These are phyloP conservation scores for Trichomonascaceae sp. DNA, from an alignment of 1,139 yeast species.

Conservation along the genomic window DNA sequence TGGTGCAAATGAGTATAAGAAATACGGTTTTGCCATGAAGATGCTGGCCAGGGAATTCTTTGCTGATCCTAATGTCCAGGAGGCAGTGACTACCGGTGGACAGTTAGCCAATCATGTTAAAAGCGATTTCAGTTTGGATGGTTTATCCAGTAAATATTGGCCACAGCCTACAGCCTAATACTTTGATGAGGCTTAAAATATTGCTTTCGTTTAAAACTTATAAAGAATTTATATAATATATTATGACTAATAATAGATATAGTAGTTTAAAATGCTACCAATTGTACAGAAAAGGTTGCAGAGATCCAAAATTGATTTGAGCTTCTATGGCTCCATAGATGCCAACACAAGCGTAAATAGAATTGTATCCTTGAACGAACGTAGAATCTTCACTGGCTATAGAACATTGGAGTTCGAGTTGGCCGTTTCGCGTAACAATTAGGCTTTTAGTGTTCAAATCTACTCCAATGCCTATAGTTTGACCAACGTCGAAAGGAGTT, in stretches of 20 bases:
- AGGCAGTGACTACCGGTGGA: slow-evolving; percentile 18
- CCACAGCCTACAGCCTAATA: neutral
- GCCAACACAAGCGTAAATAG: slow-evolving; percentile 28
- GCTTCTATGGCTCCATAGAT: slow-evolving; percentile 26
- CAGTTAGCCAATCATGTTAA: slow-evolving; percentile 20
- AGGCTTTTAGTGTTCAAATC: slow-evolving; percentile 20
- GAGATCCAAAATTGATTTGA: slow-evolving; percentile 20
- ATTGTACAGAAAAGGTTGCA: slow-evolving; percentile 11
- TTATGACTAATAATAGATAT: neutral
- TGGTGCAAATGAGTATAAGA: slow-evolving; percentile 6
- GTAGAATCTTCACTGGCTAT: slow-evolving; percentile 17
- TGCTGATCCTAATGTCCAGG: slow-evolving; percentile 20
- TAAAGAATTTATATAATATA: neutral
- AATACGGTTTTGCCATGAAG: slow-evolving; percentile 12
- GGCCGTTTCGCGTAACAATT: slow-evolving; percentile 22
- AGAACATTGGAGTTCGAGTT: slow-evolving; percentile 22
- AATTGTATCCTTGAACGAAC: slow-evolving; percentile 22
- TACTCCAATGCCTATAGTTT: slow-evolving; percentile 27
- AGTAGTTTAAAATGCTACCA: neutral
- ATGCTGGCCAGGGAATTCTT: slow-evolving; percentile 15
- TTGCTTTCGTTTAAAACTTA: neutral
- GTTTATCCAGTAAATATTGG: neutral
- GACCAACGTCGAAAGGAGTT: slow-evolving; percentile 20
- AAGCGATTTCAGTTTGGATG: slow-evolving; percentile 18
- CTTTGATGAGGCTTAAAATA: neutral